Base-by-base conservation (phyloP, 305 asterid genomes). In the Petunia hybrid region DNA sequence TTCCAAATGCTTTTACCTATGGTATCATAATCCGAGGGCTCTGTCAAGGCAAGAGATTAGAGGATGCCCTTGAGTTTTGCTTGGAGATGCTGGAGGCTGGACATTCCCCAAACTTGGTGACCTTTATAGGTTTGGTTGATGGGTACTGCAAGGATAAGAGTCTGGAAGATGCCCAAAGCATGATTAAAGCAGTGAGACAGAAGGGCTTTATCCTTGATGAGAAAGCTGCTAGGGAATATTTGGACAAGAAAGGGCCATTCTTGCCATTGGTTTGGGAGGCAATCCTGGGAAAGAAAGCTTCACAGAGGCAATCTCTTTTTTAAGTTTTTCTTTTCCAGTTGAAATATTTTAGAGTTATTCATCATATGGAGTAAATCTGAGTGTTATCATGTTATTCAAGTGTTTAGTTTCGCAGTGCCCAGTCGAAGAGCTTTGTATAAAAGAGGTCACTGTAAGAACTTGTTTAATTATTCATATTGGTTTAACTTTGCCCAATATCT, bases 221-320 rank as follows among this genome's bases (percentile, higher is more conserved):
- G 84, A 94, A 91, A 86, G 85, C 90, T 0, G 85, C 77, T 38
- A 86, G 84, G 86, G 96, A 94, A 83, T 87, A 83, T 86, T 81
- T 95, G 89, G 94, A 91, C 43, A 95, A 92, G 95, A 94, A 88
- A 77, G 97, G 97, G 1, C 97, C 97, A 1, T 95, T 94, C 87
- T 74, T 51, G 85, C 92, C 98, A 61, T 62, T 84, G 90, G 96
- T 92, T 46, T 95, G 96, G 98, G 97, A 94, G 86, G 97, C 98
- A 10, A 91, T 94, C 62, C 71, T 94, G 22, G 98, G 98, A 68
- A 89, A 84, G 65, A 92, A 91, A 82, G 85, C 91, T 80, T 82
- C 92, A 13, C 89, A 84, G 85, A 86, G 85, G 82, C 86, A 90
- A 71, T 85, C 93, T 77, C 57, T 92, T 43, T 92, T 95, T 71